Conservation (phyloP, 2,329 filamentous ascomycete genomes). For the Cylindrodendrum hubeiense region DNA sequence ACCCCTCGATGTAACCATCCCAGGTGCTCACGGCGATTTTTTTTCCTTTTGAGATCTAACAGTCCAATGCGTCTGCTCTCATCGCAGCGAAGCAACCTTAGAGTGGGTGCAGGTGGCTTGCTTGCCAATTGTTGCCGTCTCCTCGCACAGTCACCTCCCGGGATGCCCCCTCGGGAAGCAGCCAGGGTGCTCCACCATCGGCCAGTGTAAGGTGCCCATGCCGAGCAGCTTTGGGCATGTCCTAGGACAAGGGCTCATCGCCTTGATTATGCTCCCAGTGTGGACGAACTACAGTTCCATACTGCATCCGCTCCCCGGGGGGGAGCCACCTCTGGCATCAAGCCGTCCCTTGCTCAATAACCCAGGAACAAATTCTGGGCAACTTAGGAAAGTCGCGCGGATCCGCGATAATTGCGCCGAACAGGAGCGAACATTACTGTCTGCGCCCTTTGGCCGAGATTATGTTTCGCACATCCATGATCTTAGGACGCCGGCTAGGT, state of each 20-base stretch:
- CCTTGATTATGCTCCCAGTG: conserved; percentile 24
- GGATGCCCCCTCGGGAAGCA: conserved; percentile 25
- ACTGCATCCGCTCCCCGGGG: conserved; percentile 27
- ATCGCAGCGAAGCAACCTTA: conserved; percentile 36
- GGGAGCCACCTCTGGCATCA: conserved; percentile 34
- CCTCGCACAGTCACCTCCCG: conserved; percentile 25
- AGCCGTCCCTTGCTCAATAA: conserved; percentile 25
- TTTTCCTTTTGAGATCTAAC: conserved; percentile 42
- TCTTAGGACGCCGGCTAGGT: conserved; percentile 42
- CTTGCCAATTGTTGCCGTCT: conserved; percentile 31
- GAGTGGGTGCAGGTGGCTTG: conserved; percentile 35
- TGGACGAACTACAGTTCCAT: conserved; percentile 35
- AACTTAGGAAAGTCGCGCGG: conserved; percentile 35
- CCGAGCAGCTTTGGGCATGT: conserved; percentile 21
- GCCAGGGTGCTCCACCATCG: conserved; percentile 20
- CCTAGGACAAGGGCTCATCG: conserved; percentile 32
- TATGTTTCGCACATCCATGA: conserved; percentile 46
- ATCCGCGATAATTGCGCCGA: conserved; percentile 40
- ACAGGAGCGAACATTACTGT: conserved; percentile 35
- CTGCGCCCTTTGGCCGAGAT: conserved; percentile 44
- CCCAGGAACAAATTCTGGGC: conserved; percentile 37
- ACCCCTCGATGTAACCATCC: conserved; percentile 45
- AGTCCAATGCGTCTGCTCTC: conserved; percentile 39
- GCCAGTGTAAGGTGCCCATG: conserved; percentile 18
- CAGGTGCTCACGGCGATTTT: conserved; percentile 43